These are phyloP conservation scores for Solanum chiquidenum DNA, from an alignment of 257 asterid genomes.

Conservation along the genomic window DNA sequence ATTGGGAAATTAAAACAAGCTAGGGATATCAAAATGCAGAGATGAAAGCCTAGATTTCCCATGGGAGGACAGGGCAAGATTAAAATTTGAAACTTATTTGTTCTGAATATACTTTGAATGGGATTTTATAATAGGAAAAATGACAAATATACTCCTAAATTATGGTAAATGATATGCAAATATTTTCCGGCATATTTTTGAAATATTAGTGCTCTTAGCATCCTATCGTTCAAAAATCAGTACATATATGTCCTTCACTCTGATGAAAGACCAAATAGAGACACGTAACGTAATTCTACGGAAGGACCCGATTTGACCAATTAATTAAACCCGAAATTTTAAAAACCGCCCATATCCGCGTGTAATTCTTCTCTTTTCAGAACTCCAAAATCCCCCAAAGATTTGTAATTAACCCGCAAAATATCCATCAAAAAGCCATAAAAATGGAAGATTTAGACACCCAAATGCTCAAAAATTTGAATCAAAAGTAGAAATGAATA, in stretches of 20 bases:
- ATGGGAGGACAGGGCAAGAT: neutral
- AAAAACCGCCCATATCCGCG: too few species aligned
- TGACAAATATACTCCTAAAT: too few species aligned
- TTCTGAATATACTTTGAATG: neutral
- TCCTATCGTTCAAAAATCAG: too few species aligned
- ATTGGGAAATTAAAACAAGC: neutral
- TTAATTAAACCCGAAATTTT: too few species aligned
- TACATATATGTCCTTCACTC: too few species aligned
- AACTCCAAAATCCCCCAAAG: slow-evolving; percentile 4
- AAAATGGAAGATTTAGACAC: slow-evolving; percentile 35
- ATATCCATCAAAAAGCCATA: slow-evolving; percentile 10
- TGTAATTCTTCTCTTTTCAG: neutral
- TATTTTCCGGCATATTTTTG: too few species aligned
- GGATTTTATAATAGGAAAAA: neutral
- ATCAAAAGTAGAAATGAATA: neutral
- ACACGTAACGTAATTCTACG: too few species aligned
- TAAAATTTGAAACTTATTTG: neutral
- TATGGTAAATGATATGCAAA: too few species aligned
- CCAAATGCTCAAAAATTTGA: neutral
- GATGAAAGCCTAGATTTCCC: neutral
- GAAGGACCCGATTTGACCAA: too few species aligned
- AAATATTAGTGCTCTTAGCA: too few species aligned
- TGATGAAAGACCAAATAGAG: too few species aligned
- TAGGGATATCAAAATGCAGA: neutral
- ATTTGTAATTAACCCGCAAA: neutral